Conservation (phyloP, 2,329 filamentous ascomycete species). For the Pseudogymnoascus sp. region DNA sequence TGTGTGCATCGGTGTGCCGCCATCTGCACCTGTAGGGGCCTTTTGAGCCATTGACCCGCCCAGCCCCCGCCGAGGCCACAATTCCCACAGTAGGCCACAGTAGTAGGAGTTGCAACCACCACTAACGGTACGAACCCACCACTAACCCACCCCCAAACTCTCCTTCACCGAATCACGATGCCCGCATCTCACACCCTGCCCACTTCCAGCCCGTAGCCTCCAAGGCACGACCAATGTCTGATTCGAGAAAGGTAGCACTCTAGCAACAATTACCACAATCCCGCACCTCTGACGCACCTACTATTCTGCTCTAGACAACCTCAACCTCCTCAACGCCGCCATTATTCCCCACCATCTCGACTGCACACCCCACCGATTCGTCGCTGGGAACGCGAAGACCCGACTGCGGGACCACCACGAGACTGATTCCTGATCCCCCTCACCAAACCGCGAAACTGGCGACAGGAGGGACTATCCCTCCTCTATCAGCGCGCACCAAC, state of each 20-base stretch:
- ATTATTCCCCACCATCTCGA: neutral
- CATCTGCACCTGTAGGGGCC: neutral
- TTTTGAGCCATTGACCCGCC: neutral
- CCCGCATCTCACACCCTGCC: neutral
- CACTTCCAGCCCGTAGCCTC: neutral
- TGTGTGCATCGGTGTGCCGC: neutral
- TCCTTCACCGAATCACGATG: neutral
- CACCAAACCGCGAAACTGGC: constrained; percentile 8
- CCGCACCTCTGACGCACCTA: constrained; percentile 1
- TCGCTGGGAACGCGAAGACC: neutral
- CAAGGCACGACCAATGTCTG: constrained; percentile 8
- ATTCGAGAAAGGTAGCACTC: neutral
- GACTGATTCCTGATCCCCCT: neutral
- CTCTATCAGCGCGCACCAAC: neutral
- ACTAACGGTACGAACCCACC: neutral
- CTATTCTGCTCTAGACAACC: neutral
- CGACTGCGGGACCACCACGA: neutral
- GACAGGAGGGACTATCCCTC: constrained; percentile 6
- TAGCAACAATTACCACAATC: neutral
- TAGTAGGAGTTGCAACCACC: neutral
- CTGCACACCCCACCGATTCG: neutral
- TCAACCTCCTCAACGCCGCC: neutral
- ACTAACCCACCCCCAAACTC: neutral
- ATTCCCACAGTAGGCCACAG: neutral
- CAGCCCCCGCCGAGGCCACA: neutral